These are phyloP conservation scores for Rhizophlyctis rosea DNA, from an alignment of 192 early-diverging fungal genomes.

Conservation along the genomic window DNA sequence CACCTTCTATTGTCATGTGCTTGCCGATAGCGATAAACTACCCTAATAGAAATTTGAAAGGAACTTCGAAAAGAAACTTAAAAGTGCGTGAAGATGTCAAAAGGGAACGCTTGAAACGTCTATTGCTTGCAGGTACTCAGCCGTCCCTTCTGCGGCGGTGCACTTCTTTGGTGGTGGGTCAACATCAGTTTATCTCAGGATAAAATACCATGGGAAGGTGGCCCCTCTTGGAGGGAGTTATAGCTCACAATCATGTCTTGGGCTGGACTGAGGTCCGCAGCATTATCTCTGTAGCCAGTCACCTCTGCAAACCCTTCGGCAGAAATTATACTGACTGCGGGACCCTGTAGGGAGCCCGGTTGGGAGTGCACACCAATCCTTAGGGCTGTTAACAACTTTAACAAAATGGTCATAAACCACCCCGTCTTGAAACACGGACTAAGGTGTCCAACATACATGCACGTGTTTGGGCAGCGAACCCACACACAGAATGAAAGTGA, in stretches of 20 bases:
- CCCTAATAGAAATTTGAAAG: too few relatives aligned
- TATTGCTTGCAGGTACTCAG: constrained; percentile 50
- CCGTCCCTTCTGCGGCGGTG: constrained; percentile 33
- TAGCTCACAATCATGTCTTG: constrained; percentile 51
- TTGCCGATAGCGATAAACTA: too few relatives aligned
- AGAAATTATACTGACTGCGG: constrained; percentile 17
- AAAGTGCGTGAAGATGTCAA: too few relatives aligned
- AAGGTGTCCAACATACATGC: constrained; percentile 80
- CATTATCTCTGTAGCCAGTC: constrained; percentile 20
- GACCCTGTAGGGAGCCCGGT: constrained; percentile 16
- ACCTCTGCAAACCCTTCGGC: constrained; percentile 1
- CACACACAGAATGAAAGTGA: constrained; percentile 40
- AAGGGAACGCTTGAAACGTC: too few relatives aligned
- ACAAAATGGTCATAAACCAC: constrained; percentile 65
- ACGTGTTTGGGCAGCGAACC: constrained; percentile 66
- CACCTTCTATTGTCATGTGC: too few relatives aligned
- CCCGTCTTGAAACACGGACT: constrained; percentile 82
- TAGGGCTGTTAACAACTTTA: constrained; percentile 64
- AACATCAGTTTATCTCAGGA: constrained; percentile 56
- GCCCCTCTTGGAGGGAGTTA: constrained; percentile 50
- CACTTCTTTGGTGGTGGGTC: constrained; percentile 49
- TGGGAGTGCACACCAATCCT: constrained; percentile 33
- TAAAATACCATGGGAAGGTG: constrained; percentile 53
- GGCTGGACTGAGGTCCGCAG: constrained; percentile 58
- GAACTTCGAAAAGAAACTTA: too few relatives aligned